Percentiles rank a stretch among this genome's conserved stretches.
Evolutionary conservation across 2,329 filamentous ascomycete genomes (phyloP).

Genomic region (Colletotrichum orbiculare): DNA sequence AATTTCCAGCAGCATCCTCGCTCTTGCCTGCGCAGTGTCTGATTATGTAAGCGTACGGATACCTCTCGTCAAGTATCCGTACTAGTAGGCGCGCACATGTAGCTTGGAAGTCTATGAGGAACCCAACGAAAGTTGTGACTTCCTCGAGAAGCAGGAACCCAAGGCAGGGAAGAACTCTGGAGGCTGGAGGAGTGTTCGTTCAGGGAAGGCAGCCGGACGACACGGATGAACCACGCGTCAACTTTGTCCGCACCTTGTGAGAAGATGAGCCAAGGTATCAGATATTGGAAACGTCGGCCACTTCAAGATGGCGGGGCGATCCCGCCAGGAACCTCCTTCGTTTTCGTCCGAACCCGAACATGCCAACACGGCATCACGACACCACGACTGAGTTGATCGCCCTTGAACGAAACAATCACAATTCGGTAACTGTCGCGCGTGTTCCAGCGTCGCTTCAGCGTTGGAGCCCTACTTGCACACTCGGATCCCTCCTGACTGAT

Average conservation of each 20-base stretch:
- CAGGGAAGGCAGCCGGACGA: constrained; percentile 14
- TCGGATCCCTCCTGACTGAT: constrained; percentile 18
- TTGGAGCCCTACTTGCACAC: constrained; percentile 2
- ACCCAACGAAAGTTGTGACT: too few relatives aligned
- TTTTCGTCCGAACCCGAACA: neutral
- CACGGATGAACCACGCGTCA: constrained; percentile 20
- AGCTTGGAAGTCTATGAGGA: too few relatives aligned
- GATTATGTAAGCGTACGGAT: neutral
- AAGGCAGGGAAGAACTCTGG: neutral
- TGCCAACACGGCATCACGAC: constrained; percentile 9
- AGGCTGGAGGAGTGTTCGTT: neutral
- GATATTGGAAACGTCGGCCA: too few relatives aligned
- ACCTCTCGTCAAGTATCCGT: too few relatives aligned
- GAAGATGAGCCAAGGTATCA: too few relatives aligned
- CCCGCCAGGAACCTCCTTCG: neutral
- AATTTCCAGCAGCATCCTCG: neutral
- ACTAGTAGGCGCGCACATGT: too few relatives aligned
- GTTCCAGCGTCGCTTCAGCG: constrained; percentile 12
- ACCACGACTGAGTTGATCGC: constrained; percentile 3
- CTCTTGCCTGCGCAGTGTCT: neutral
- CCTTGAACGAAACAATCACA: constrained; percentile 15
- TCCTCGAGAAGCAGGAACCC: neutral
- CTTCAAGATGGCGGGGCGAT: neutral
- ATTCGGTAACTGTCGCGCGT: constrained; percentile 5
- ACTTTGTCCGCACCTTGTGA: neutral